Base-by-base conservation (phyloP, 2,329 filamentous ascomycete species). In the Hypocrella siamensis region DNA sequence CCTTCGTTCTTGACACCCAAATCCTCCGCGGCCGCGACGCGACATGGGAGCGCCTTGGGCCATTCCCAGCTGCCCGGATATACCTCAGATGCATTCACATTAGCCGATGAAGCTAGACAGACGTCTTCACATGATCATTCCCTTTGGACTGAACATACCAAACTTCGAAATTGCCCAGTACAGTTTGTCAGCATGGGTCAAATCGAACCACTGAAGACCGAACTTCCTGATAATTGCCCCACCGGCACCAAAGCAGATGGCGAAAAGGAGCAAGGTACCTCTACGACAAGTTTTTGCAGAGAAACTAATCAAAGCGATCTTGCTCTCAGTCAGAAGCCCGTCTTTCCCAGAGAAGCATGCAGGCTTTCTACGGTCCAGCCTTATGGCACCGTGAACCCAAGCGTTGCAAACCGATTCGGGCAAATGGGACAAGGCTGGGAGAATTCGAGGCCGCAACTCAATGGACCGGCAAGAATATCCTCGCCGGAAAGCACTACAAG, bases 121-220 rank as follows among this genome's bases (percentile, higher is more conserved):
- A 70, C 66, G 3, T 55, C 56, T 15, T 51, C 48, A 17, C 60
- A 63, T 32, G 60, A 63, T 31, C 53, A 55, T 21, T 54, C 53
- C 0, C 41, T 42, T n/a, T 59, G 53, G 54, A 51, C 48, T 12
- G 40, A 44, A 19, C 56, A 54, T 34, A 48, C 49, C 15, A 60
- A 52, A 30, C 51, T 74, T 8, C 56, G 69, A 33, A 49, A 56
- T 27, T 57, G 55, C 26, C 68, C 69, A 2, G 57, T 74, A 4
- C 38, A 38, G 0, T 74, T 74, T 34, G 51, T 70, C 29, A 71
- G 66, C 37, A 61, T 60, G n/a, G 69, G 68, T 5, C 43, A 57
- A 26, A 60, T 60, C 30, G 57, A 70, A 27, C 67, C 67, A 4
- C 46, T 69, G 4, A 57, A 64, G 34, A 47, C 24, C 16, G 17